These are phyloP conservation scores for Russula dissimulans DNA, from an alignment of 768 basidiomycete species.

Conservation along the genomic window DNA sequence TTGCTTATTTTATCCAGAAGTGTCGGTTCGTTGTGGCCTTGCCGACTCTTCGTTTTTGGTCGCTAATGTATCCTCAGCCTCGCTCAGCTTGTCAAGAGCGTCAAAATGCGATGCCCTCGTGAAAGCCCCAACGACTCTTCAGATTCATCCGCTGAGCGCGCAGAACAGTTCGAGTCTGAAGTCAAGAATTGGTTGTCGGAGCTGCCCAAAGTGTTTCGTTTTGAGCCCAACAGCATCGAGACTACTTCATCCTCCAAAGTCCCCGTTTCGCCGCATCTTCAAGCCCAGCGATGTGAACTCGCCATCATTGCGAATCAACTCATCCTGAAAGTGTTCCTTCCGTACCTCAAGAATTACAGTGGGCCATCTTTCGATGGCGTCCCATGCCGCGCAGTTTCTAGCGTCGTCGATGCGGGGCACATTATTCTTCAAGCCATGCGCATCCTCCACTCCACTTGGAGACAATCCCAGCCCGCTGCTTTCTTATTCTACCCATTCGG, in stretches of 20 bases:
- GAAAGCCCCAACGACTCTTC: conserved; percentile 29
- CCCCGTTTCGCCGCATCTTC: conserved; percentile 30
- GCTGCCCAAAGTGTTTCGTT: conserved; percentile 42
- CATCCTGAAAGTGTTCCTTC: conserved; percentile 56
- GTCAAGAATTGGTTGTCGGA: conserved; percentile 44
- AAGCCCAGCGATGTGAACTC: conserved; percentile 50
- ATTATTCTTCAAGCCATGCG: conserved; percentile 45
- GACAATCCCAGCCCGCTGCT: conserved; percentile 34
- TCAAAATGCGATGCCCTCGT: conserved; percentile 43
- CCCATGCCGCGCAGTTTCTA: conserved; percentile 45
- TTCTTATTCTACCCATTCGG: conserved; percentile 53
- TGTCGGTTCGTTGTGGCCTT: conserved; percentile 41
- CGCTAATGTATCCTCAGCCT: conserved; percentile 33
- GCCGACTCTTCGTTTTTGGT: not conserved
- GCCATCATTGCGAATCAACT: conserved; percentile 51
- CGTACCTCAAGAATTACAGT: conserved; percentile 40
- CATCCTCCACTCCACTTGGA: conserved; percentile 34
- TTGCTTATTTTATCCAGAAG: conserved; percentile 45
- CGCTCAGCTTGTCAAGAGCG: conserved; percentile 50
- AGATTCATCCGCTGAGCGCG: conserved; percentile 49
- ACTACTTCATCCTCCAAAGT: conserved; percentile 18
- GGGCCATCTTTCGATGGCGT: conserved; percentile 25
- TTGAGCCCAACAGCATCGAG: conserved; percentile 31
- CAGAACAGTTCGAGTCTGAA: conserved; percentile 46
- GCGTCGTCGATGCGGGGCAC: conserved; percentile 59